Percentiles rank a stretch among this genome's conserved stretches.
These are phyloP conservation scores for Colletotrichum paranaense DNA, from an alignment of 2,329 filamentous ascomycete genomes.

Conservation along the genomic window DNA sequence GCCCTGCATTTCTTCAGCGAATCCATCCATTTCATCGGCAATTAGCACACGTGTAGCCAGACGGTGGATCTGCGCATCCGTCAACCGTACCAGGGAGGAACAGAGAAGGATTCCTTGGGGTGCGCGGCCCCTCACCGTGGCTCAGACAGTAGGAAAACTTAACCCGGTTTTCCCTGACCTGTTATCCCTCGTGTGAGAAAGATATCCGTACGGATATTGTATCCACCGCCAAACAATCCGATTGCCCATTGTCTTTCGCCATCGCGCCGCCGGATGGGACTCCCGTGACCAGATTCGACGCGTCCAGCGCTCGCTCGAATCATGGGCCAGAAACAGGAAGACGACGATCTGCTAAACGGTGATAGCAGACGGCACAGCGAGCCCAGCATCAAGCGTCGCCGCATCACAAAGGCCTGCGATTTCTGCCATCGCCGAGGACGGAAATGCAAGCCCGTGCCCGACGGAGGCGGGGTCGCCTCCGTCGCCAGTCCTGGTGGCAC, in stretches of 20 bases:
- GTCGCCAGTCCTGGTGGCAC: slow-evolving; percentile 7
- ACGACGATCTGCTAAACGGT: background rate
- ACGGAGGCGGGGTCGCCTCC: background rate
- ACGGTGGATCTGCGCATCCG: slow-evolving; percentile 26
- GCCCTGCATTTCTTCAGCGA: background rate
- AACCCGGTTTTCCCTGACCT: background rate
- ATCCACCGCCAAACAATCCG: background rate
- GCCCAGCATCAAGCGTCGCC: slow-evolving; percentile 32
- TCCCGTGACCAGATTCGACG: slow-evolving; percentile 25
- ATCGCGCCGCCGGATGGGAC: slow-evolving; percentile 18
- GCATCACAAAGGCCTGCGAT: slow-evolving; percentile 38
- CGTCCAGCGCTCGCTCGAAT: slow-evolving; percentile 21
- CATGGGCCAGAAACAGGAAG: slow-evolving; percentile 14
- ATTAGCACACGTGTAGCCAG: background rate
- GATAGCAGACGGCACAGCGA: slow-evolving; percentile 22
- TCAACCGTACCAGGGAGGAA: slow-evolving; percentile 9
- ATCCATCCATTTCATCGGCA: background rate
- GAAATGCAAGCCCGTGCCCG: slow-evolving; percentile 36
- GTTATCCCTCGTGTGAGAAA: background rate
- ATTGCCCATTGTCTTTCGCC: background rate
- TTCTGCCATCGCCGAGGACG: slow-evolving; percentile 36
- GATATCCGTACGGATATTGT: background rate
- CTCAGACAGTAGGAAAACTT: slow-evolving; percentile 3
- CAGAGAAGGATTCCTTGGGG: slow-evolving; percentile 4
- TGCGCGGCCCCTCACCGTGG: slow-evolving; percentile 10